Conservation (phyloP, 352 stramenopile genomes). For the Peronospora destructor region DNA sequence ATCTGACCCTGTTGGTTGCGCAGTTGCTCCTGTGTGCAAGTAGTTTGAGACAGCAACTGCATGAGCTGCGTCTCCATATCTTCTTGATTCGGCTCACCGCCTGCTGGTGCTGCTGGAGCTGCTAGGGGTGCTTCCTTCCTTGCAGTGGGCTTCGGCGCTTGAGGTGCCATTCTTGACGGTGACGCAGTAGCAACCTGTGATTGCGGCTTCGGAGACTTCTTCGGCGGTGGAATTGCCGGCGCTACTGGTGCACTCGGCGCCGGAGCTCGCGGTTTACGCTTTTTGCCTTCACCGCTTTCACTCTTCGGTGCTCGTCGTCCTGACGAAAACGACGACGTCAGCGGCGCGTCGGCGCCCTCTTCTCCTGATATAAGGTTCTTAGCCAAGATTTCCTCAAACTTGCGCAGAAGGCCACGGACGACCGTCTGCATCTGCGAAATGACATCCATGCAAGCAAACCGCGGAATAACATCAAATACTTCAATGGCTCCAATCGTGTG, state of each 20-base stretch:
- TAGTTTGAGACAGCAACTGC: conserved; percentile 79
- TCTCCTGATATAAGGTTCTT: conserved; percentile 48
- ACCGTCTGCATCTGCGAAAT: conserved; percentile 71
- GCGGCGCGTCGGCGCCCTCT: conserved; percentile 36
- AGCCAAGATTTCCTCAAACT: conserved; percentile 71
- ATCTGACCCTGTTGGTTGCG: conserved; percentile 81
- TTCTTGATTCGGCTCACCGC: conserved; percentile 29
- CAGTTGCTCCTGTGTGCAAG: conserved; percentile 77
- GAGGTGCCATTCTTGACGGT: conserved; percentile 17
- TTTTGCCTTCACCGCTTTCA: conserved; percentile 22
- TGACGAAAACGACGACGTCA: conserved; percentile 49
- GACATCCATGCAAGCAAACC: conserved; percentile 66
- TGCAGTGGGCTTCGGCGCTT: conserved; percentile 14
- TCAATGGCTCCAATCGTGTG: conserved; percentile 75
- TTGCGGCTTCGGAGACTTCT: conserved; percentile 24
- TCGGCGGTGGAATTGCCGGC: conserved; percentile 32
- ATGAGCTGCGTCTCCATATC: conserved; percentile 78
- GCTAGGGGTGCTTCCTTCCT: conserved; percentile 13
- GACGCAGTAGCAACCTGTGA: conserved; percentile 7
- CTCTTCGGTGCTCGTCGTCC: conserved; percentile 30
- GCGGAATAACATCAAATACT: conserved; percentile 55
- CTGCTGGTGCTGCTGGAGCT: conserved; percentile 11
- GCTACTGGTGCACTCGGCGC: conserved; percentile 25
- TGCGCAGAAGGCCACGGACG: conserved; percentile 61
- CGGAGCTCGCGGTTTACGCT: conserved; percentile 21